Percentiles rank a stretch among this genome's conserved stretches.
Evolutionary conservation across 148 eudicot genomes (phyloP).

Genomic region (Dysphania ambrosioides): DNA sequence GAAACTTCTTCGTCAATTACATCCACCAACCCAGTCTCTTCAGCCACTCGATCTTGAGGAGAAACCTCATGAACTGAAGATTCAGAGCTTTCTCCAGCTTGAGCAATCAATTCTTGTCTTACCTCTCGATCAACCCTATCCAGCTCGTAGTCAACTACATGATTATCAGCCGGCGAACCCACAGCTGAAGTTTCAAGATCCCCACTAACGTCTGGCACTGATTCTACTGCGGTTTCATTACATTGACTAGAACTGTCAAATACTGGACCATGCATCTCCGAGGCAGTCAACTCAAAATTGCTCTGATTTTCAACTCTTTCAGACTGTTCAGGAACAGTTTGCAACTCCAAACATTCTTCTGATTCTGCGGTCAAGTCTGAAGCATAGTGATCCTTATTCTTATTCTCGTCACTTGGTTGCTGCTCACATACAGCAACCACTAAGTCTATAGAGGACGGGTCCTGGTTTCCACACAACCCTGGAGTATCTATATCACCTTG

Average conservation of each 20-base stretch:
- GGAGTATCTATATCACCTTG: slow-evolving; percentile 9
- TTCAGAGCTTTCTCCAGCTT: slow-evolving; percentile 22
- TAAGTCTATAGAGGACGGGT: slow-evolving; percentile 12
- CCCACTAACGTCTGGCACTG: slow-evolving; percentile 22
- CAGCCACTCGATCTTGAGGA: slow-evolving; percentile 17
- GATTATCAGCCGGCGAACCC: slow-evolving; percentile 21
- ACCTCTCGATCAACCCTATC: slow-evolving; percentile 28
- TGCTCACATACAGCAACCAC: slow-evolving; percentile 19
- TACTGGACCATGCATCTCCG: slow-evolving; percentile 6
- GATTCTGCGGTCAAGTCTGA: slow-evolving; percentile 13
- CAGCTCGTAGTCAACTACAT: slow-evolving; percentile 17
- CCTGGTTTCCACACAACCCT: slow-evolving; percentile 11
- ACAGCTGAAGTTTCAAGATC: slow-evolving; percentile 14
- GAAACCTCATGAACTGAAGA: slow-evolving; percentile 15
- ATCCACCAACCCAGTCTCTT: slow-evolving; percentile 23
- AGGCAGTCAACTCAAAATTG: slow-evolving; percentile 5
- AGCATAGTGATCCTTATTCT: slow-evolving; percentile 14
- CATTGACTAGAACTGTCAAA: slow-evolving; percentile 7
- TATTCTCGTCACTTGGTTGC: slow-evolving; percentile 4
- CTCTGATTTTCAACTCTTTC: slow-evolving; percentile 14
- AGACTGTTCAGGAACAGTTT: slow-evolving; percentile 13
- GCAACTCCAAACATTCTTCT: slow-evolving; percentile 18
- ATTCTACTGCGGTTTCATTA: slow-evolving; percentile 21
- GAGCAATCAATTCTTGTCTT: slow-evolving; percentile 21
- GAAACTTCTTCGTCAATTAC: slow-evolving; percentile 25